Percentiles rank a stretch among this genome's conserved stretches.
phyloP scores from a whole-genome alignment of 2,329 filamentous ascomycete genomes.

The Didymella segeticola region DNA sequence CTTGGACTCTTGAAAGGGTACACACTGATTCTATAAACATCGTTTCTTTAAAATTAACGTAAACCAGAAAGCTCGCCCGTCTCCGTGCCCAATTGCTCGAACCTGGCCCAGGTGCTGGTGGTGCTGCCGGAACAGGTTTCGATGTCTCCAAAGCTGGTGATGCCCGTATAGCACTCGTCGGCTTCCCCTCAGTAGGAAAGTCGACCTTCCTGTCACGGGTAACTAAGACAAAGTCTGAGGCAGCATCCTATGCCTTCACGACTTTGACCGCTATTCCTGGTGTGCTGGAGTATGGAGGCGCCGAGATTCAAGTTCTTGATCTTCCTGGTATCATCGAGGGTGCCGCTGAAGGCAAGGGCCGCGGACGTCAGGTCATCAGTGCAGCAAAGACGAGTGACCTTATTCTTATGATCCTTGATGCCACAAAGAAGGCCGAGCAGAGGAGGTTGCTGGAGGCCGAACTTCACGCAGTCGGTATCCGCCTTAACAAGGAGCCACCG shows the following conservation, averaged over 20 bases:
- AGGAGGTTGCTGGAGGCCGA: slow-evolving; percentile 87
- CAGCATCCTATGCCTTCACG: slow-evolving; percentile 96
- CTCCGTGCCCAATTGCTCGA: slow-evolving; percentile 93
- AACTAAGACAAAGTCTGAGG: slow-evolving; percentile 95
- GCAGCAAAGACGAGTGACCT: slow-evolving; percentile 98
- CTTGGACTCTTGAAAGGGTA: slow-evolving; percentile 96
- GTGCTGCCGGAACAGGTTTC: slow-evolving; percentile 82
- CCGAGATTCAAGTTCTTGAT: slow-evolving; percentile 97
- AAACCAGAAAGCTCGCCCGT: slow-evolving; percentile 85
- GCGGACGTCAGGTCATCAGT: slow-evolving; percentile 95
- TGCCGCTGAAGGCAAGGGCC: slow-evolving; percentile 91
- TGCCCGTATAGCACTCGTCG: slow-evolving; percentile 93
- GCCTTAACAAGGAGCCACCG: slow-evolving; percentile 90
- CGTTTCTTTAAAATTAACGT: slow-evolving; percentile 22
- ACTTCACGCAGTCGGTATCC: slow-evolving; percentile 91
- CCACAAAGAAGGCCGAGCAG: slow-evolving; percentile 95
- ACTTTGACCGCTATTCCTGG: slow-evolving; percentile 97
- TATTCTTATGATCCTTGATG: slow-evolving; percentile 95
- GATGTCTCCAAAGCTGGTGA: slow-evolving; percentile 93
- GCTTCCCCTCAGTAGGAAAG: slow-evolving; percentile 98
- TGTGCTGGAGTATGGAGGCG: slow-evolving; percentile 95
- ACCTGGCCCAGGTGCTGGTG: slow-evolving; percentile 78
- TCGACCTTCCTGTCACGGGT: slow-evolving; percentile 99
- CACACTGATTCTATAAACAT: background rate
- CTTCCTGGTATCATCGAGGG: slow-evolving; percentile 98